phyloP scores from a whole-genome alignment of 1,139 yeast genomes.

The Pichia kudriavzevii region DNA sequence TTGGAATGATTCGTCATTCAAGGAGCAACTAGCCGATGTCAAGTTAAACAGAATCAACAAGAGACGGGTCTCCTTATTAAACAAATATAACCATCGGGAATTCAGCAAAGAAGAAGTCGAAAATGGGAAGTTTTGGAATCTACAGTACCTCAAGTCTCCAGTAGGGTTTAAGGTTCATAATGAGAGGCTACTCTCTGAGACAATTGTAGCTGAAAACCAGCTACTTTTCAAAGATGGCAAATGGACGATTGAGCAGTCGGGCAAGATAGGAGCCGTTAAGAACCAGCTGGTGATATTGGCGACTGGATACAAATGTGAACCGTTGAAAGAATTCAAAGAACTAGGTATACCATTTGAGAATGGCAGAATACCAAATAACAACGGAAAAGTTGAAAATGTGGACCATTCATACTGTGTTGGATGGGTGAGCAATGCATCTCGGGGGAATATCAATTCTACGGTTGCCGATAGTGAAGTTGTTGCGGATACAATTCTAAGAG shows the following conservation, averaged over 20 bases:
- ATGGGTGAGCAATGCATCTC: conserved; percentile 86
- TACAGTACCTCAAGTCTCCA: conserved; percentile 69
- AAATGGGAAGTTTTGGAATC: conserved; percentile 44
- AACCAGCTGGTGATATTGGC: conserved; percentile 74
- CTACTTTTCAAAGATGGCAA: conserved; percentile 27
- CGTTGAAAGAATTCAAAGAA: conserved; percentile 51
- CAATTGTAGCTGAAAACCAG: conserved; percentile 42
- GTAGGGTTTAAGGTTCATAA: conserved; percentile 36
- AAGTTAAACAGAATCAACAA: conserved; percentile 57
- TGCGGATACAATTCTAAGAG: conserved; percentile 19
- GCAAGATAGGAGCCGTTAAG: conserved; percentile 31
- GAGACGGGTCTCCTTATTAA: conserved; percentile 58
- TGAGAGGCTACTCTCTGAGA: conserved; percentile 37
- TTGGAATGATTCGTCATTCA: conserved; percentile 38
- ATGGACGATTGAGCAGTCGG: conserved; percentile 36
- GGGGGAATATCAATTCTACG: conserved; percentile 88
- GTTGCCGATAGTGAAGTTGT: conserved; percentile 52
- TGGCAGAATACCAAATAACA: conserved; percentile 51
- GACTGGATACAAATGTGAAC: conserved; percentile 73
- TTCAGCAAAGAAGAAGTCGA: background rate
- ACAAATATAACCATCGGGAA: conserved; percentile 34
- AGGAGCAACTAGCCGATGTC: conserved; percentile 32
- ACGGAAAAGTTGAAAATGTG: conserved; percentile 46
- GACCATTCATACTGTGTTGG: conserved; percentile 77
- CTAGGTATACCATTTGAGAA: conserved; percentile 44